Evolutionary conservation across 192 early-diverging fungal species (phyloP).

Genomic region (Geosiphon pyriformis): DNA sequence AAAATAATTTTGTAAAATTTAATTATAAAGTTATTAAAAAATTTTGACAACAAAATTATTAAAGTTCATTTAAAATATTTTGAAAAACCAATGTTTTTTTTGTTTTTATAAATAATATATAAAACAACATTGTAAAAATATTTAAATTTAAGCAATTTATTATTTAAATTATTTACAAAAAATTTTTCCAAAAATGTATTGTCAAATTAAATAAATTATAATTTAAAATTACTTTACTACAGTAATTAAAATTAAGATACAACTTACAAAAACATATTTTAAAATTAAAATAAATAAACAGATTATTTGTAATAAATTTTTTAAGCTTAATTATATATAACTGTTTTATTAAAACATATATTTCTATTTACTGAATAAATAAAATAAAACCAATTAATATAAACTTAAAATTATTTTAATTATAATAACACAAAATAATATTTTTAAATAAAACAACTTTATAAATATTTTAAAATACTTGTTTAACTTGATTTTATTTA

Average conservation of each 20-base stretch:
- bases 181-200: background rate
- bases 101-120: background rate
- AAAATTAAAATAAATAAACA: background rate
- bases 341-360: too few relatives aligned
- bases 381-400: too few relatives aligned
- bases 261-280: background rate
- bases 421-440: too few relatives aligned
- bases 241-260: background rate
- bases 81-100: background rate
- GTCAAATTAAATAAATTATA: background rate
- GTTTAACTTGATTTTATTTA: too few relatives aligned
- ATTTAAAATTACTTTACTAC: background rate
- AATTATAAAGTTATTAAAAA: slow-evolving; percentile 24
- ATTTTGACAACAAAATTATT: background rate
- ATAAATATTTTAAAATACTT: too few relatives aligned
- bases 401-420: too few relatives aligned
- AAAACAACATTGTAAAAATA: background rate
- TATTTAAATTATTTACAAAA: background rate
- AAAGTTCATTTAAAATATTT: background rate
- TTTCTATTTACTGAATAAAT: too few relatives aligned
- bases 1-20: too few relatives aligned
- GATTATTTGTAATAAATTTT: background rate
- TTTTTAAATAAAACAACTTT: too few relatives aligned
- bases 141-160: background rate
- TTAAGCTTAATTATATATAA: background rate